Evolutionary conservation across 164 flowering plant species (phyloP).

Genomic region (Akebia trifoliata): DNA sequence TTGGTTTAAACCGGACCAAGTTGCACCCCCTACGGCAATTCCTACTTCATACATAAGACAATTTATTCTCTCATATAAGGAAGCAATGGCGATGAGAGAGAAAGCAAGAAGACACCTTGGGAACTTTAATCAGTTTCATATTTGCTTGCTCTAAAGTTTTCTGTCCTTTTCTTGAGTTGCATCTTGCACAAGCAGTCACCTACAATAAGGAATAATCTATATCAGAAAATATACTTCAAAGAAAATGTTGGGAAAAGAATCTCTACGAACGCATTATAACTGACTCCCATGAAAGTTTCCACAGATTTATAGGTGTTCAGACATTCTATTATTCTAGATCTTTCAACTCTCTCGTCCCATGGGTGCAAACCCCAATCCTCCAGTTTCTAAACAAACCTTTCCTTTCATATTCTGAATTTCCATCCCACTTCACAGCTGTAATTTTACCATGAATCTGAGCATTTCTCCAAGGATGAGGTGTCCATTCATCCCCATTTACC

Average conservation of each 20-base stretch:
- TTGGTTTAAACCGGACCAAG: neutral
- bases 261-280: neutral
- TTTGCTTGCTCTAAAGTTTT: conserved; percentile 83
- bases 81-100: neutral
- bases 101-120: conserved; percentile 50
- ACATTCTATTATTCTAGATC: too few relatives aligned
- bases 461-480: too few relatives aligned
- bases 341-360: too few relatives aligned
- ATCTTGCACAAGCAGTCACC: conserved; percentile 90
- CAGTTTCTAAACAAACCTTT: too few relatives aligned
- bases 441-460: too few relatives aligned
- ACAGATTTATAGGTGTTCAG: too few relatives aligned
- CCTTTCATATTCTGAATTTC: too few relatives aligned
- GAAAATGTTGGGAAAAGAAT: neutral
- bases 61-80: neutral
- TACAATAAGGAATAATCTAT: conserved; percentile 22
- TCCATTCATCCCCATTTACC: too few relatives aligned
- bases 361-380: too few relatives aligned
- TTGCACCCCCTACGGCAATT: neutral
- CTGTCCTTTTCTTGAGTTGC: conserved; percentile 86
- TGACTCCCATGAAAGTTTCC: neutral
- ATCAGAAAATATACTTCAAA: neutral
- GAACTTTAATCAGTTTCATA: conserved; percentile 69
- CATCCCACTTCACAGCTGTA: too few relatives aligned
- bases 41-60: neutral